Base-by-base conservation (phyloP, 768 basidiomycete species). In the Mycena albidolilacea region DNA sequence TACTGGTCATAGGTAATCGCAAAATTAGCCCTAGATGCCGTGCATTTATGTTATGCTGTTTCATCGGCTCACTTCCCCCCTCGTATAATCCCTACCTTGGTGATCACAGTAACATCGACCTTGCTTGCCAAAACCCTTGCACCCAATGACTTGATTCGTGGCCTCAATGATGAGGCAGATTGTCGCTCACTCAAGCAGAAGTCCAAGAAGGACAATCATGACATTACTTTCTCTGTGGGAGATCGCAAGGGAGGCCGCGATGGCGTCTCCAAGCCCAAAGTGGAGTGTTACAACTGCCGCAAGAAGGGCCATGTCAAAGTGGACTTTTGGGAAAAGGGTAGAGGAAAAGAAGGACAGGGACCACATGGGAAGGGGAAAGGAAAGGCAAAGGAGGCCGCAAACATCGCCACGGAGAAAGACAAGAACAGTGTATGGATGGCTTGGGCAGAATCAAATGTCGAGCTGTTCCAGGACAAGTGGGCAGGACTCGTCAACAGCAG, bases 281-380 rank as follows among this genome's bases (percentile, higher is more conserved):
- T 71, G 30, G 73, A 75, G 60, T 78, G 79, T 62, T 72, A 55
- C 57, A 78, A 78, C 61, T 79, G 78, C 5, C 30, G 3, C 30
- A 30, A 30, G 30, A 30, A 30, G 30, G 30, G 30, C 30, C 30
- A 30, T 30, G 30, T 30, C 30, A 30, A 30, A 30, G 30, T 3
- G 3, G 30, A 30, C 30, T 30, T 1, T 30, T 30, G 30, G 30
- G 30, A 0, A 3, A 30, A 30, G 30, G 30, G 30, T 30, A 3
- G 30, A 30, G 30, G 30, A 30, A 15, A 60, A 70, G 23, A 63
- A 65, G 21, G 57, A 61, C 23, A 60, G 43, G 14, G 65, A 67
- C 65, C 50, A 65, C 14, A 65, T 72, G n/a, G 67, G 71, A 65
- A 72, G 43, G 65, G 65, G 3, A 62, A 62, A 30, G 70, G 62